Evolutionary conservation across 192 early-diverging fungal species (phyloP), one percentile per base, ranked within the genome.

Genomic region (Geranomyces michiganensis): DNA sequence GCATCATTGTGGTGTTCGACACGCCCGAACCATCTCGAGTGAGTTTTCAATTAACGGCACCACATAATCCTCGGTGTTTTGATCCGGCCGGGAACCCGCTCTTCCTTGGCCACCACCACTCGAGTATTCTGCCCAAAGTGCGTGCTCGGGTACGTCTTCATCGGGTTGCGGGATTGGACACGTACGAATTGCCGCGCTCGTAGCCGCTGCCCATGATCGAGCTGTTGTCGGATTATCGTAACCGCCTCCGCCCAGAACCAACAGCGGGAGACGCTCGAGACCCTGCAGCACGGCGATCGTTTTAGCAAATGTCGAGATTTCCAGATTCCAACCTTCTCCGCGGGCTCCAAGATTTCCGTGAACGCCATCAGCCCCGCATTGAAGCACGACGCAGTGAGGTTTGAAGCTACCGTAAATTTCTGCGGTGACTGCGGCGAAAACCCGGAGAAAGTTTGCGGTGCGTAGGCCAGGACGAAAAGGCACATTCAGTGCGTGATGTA

Each of bases 281-380:
- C 26, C 44, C 36, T 46, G 44, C 43, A 76, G 51, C 4, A 32
- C 12, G 0, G 51, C 32, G 22, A 68, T 48, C 43, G 58, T 6
- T 12, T 62, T 36, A 21, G 44, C 62, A 2, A 72, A 62, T 1
- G 24, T 27, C 32, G 15, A 29, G 6, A 46, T 45, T 13, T 32
- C 49, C 8, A 72, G 26, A 41, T 64, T 72, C 70, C 70, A 72
- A 3, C 70, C 70, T 55, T 64, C 49, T 7, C 70, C 70, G 1
- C 48, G 17, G 9, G 21, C 66, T 15, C 60, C 32, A 43, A 72
- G 43, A 47, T 72, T 72, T 93, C 30, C 91, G 90, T 24, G 88
- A 88, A 60, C 95, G 72, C 94, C 96, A 75, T 99, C 96, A 0
- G 91, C 89, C 22, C 96, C 96, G 76, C 93, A 94, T 72, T 99